Conservation (phyloP, 768 basidiomycete species). For the Russula lepida region DNA sequence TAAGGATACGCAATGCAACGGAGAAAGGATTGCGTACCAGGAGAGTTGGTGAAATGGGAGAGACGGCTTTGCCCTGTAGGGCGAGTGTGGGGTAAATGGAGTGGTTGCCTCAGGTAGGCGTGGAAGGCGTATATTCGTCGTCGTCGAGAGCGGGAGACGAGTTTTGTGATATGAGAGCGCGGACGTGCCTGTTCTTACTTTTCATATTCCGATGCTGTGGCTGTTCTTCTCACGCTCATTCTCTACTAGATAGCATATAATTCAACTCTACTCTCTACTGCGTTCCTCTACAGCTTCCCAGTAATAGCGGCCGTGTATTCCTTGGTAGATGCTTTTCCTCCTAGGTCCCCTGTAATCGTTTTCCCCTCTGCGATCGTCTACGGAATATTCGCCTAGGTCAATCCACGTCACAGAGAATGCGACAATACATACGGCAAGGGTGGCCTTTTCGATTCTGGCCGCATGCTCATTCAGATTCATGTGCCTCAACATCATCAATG, state of each 20-base stretch:
- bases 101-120: conserved; percentile 50
- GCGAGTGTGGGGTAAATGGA: conserved; percentile 65
- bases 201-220: conserved; percentile 19
- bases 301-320: conserved; percentile 90
- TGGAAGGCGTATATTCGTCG: conserved; percentile 33
- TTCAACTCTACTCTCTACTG: background rate
- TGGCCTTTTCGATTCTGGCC: conserved; percentile 84
- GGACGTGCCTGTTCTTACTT: background rate
- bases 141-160: conserved; percentile 19
- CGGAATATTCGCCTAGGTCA: background rate
- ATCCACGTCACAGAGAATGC: background rate
- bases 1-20: conserved; percentile 1
- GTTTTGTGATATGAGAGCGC: background rate
- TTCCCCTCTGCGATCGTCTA: conserved; percentile 98
- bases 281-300: conserved; percentile 40
- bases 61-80: conserved; percentile 83
- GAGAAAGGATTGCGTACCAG: conserved; percentile 32
- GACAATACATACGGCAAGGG: conserved; percentile 51
- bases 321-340: conserved; percentile 82
- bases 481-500: conserved; percentile 97
- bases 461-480: conserved; percentile 86
- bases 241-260: background rate
- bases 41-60: conserved; percentile 35
- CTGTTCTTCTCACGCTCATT: conserved; percentile 18
- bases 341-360: conserved; percentile 89